Conservation (phyloP, 768 basidiomycete species). For the Paxillus rubicundulus region DNA sequence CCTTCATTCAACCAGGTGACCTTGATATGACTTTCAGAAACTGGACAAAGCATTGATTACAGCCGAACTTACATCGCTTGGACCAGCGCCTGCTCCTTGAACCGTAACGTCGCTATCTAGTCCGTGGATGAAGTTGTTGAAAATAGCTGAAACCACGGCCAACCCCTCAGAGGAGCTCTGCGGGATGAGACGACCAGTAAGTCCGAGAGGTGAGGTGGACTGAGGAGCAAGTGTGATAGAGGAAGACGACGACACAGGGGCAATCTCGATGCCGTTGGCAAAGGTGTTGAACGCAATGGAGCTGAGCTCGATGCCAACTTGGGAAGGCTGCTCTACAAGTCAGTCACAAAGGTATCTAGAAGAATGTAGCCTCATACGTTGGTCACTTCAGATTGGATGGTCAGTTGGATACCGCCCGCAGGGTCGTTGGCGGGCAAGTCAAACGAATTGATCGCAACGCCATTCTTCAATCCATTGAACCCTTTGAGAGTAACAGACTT, state of each 20-base stretch:
- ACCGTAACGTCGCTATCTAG: constrained; percentile 58
- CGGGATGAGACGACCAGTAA: constrained; percentile 63
- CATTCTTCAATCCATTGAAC: constrained; percentile 63
- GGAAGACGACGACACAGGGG: constrained; percentile 50
- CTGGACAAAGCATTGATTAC: not conserved
- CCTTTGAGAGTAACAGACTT: constrained; percentile 66
- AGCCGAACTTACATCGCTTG: constrained; percentile 45
- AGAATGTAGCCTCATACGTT: constrained; percentile 46
- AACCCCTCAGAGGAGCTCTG: constrained; percentile 54
- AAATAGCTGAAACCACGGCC: constrained; percentile 57
- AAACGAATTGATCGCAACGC: constrained; percentile 63
- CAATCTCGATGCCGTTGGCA: constrained; percentile 52
- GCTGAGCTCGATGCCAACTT: constrained; percentile 66
- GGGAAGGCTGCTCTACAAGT: constrained; percentile 52
- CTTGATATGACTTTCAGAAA: constrained; percentile 29
- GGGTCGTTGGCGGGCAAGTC: constrained; percentile 71
- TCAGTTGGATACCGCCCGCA: constrained; percentile 67
- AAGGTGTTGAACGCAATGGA: constrained; percentile 62
- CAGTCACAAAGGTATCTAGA: not conserved
- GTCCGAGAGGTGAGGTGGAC: constrained; percentile 48
- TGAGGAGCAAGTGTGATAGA: constrained; percentile 54
- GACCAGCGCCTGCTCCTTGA: constrained; percentile 56
- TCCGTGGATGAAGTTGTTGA: constrained; percentile 72
- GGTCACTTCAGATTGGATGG: constrained; percentile 53
- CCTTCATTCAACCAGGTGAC: constrained; percentile 73